Conservation (phyloP, 2,329 filamentous ascomycete species). For the Aspergillus sp. region DNA sequence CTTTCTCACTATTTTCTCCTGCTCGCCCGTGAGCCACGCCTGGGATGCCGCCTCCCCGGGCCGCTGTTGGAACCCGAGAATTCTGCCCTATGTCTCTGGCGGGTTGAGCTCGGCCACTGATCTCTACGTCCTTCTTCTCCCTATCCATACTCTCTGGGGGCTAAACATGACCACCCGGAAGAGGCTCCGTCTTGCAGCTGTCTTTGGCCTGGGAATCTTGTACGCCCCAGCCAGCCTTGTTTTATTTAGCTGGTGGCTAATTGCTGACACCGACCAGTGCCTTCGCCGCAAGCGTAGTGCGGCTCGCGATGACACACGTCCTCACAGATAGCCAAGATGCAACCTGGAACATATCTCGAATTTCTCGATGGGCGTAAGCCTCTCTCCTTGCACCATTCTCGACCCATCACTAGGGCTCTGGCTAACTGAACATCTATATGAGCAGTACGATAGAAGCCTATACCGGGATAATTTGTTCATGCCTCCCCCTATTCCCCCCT, state of each 20-base stretch:
- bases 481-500: constrained; percentile 2
- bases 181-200: not conserved
- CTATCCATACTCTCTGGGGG: not conserved
- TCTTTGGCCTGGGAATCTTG: not conserved
- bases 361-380: constrained; percentile 8
- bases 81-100: not conserved
- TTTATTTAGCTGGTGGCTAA: not conserved
- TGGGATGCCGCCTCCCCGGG: constrained; percentile 6
- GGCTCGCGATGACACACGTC: not conserved
- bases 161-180: not conserved
- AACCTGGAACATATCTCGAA: constrained; percentile 6
- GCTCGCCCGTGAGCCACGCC: constrained; percentile 3
- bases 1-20: constrained; percentile 9
- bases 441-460: constrained; percentile 11
- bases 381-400: not conserved
- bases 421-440: too few species aligned
- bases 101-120: not conserved
- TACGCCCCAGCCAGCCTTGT: not conserved
- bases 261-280: not conserved
- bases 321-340: not conserved
- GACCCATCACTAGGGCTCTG: too few species aligned
- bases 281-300: not conserved
- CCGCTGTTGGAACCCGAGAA: not conserved
- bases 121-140: not conserved
- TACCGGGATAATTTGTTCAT: constrained; percentile 11